Evolutionary conservation across 2,329 filamentous ascomycete genomes (phyloP), one percentile per base, ranked within the genome.

Genomic region (Sporothrix brasiliensis): DNA sequence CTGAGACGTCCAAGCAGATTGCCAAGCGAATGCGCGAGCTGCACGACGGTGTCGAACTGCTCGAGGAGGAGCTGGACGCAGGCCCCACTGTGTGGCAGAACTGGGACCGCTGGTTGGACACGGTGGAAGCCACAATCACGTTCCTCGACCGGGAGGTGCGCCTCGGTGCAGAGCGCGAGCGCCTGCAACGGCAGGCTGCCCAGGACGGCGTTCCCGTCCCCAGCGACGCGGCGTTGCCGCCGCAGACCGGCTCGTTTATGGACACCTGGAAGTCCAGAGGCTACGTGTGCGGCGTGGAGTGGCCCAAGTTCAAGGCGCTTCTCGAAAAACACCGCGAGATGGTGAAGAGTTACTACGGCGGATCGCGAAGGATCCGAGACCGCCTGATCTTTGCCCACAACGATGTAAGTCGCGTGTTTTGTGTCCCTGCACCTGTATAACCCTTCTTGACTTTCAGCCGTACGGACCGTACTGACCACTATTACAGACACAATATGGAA

Each of bases 1-100:
- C 92, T 0, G 92, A 93, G 66, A 97, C 92, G 0, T 96, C 92
- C 47, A 91, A 88, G 76, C 92, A 97, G 77, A 99, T 99, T 77
- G 94, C 95, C 14, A 98, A 98, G 83, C 92, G 95, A 67, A 97
- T 99, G 93, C 87, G 94, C 73, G 95, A 99, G 79, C 85, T 99
- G 49, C 95, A 99, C 76, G 92, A 97, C 68, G 95, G 95, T 0
- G 91, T 99, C 73, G 93, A 97, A 39, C 83, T 99, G 24, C 85
- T 97, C 0, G 87, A 90, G 1, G 84, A 89, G 49, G 95, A 99
- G 80, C 86, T 89, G 67, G 87, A 91, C 49, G 89, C 86, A 24
- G 95, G 95, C 0, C 91, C 95, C 0, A 90, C 89, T 69, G 91
- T 97, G 13, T 97, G 93, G 87, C 89, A 87, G 75, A 98, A 97